Evolutionary conservation across 345 rosid genomes (phyloP), one percentile per base, ranked within the genome.

Genomic region (Rubroshorea leprosula): DNA sequence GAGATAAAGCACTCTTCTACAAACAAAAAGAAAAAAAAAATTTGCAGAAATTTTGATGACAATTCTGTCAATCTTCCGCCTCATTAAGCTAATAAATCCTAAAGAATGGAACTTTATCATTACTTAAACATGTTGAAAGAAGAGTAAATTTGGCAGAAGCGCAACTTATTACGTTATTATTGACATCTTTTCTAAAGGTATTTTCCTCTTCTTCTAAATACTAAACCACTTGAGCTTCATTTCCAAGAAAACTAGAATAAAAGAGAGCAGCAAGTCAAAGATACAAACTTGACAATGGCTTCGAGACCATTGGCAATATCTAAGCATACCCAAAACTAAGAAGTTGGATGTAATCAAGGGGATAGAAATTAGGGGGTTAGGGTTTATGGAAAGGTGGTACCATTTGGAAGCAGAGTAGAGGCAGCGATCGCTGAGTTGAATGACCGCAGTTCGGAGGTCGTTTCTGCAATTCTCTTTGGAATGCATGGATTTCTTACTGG

Each of bases 381-480:
- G 90, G 84, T 86, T 86, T 75, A n/a, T 54, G 11, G 59, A 24
- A 44, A 47, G 51, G 21, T 47, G 55, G 26, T 54, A 93, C 99
- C 99, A 93, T 75, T 82, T 85, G 55, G 96, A 78, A 54, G 97
- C 96, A 54, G 91, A 80, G 83, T 85, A 81, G 61, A 93, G 86
- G 61, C 97, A 78, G 9, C 99, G 94, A 53, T 93, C 90, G 46
- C 74, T 78, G 66, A 93, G 89, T 68, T 89, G 99, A 53, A 83
- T 80, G 58, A 85, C 74, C 41, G 97, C 97, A 45, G 79, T 64
- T 49, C 96, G 83, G 20, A 87, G 87, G 68, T 93, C 97, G 57
- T 23, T 77, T 60, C 97, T 79, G 70, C 92, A 93, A 63, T 23
- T 82, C 51, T 89, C 99, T 69, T 84, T 93, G 4, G 95, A 78